Evolutionary conservation across 371 early-diverging fungal genomes (phyloP), one percentile per base, ranked within the genome.

Genomic region (Basidiobolus heterosporus): DNA sequence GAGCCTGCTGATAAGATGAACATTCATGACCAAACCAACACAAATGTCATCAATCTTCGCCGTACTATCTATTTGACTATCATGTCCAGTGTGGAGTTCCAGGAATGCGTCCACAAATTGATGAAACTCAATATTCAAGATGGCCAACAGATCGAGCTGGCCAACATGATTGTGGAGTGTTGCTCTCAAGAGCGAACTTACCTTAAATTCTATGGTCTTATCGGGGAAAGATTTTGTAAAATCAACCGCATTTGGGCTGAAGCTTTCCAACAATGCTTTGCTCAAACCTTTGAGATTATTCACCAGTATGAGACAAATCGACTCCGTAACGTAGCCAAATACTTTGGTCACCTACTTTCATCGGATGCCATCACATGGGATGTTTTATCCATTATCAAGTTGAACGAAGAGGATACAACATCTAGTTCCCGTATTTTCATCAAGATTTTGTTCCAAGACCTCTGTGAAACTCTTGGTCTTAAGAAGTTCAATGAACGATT

Each of bases 151-250:
- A 72, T 82, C 46, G 95, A 92, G 62, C 61, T 97, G 38, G 80
- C 80, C 61, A 87, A 87, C 57, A 97, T 97, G 97, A 73, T 97
- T 30, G 85, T 94, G 50, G 97, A 97, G 57, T 91, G 95, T 70
- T 91, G 91, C 56, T 76, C 85, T 14, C 91, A 97, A 61, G 96
- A 96, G 58, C 77, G 91, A 16, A 91, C 92, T 0, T 97, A 88
- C 61, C 79, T 85, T 47, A 85, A 75, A 50, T 94, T 87, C 51
- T 96, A 83, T 56, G 96, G 96, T 3, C 62, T 92, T 1, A 77
- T 94, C 37, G 94, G 88, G 7, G 97, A 96, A 58, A 83, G 98
- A 11, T 86, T 96, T 52, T 86, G 88, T 64, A 83, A 88, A 55
- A 56, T 91, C 45, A 78, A 80, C 51, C 74, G 74, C 9, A 51